Conservation (phyloP, 2,329 filamentous ascomycete genomes). For the Cytospora chrysosperma region DNA sequence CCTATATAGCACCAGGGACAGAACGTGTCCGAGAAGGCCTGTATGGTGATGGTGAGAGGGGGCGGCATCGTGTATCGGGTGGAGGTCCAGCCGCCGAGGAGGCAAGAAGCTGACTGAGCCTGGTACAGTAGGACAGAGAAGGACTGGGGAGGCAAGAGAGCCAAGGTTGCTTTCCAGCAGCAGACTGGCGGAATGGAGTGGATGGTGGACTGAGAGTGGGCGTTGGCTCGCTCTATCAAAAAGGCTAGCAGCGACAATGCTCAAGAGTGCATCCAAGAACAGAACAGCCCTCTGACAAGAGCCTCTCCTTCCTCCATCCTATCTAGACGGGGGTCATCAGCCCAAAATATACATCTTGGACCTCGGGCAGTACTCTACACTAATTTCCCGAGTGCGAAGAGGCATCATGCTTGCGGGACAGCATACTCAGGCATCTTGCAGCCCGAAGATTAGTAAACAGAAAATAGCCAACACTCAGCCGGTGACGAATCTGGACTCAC, state of each 20-base stretch:
- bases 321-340: too few relatives aligned
- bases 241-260: too few relatives aligned
- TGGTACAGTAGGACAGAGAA: neutral
- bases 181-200: neutral
- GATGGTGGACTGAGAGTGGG: neutral
- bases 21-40: constrained; percentile 49
- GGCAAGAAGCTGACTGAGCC: neutral
- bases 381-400: neutral
- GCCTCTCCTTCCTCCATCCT: neutral
- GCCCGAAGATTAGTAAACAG: constrained; percentile 19
- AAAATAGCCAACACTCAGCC: constrained; percentile 4
- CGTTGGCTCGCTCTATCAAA: too few relatives aligned
- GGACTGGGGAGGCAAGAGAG: neutral
- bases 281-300: neutral
- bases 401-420: neutral
- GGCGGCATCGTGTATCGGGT: neutral
- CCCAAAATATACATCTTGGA: neutral
- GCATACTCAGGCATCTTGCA: neutral
- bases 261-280: neutral
- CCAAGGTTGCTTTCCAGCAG: neutral
- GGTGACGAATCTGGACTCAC: constrained; percentile 4
- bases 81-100: neutral
- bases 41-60: constrained; percentile 41
- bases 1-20: constrained; percentile 55
- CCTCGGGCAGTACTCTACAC: neutral